phyloP scores from a whole-genome alignment of 78 protist genomes.

The Creolimax fragrantissima region DNA sequence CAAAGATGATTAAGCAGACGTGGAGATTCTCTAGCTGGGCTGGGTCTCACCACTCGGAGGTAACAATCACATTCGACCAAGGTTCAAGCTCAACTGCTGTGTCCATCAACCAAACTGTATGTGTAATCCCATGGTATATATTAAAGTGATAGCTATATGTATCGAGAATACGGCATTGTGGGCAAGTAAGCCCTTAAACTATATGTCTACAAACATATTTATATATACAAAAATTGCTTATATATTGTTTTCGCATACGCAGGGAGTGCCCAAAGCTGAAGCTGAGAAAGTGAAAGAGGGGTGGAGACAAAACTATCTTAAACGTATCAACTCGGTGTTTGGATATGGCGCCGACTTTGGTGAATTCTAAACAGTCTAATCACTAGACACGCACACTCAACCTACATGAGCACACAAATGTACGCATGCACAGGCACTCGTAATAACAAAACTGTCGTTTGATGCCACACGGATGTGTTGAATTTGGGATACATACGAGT shows the following conservation, averaged over 20 bases:
- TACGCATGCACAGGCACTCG: no score
- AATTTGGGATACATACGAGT: no score
- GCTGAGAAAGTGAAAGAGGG: not conserved
- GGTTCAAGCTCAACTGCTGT: not conserved
- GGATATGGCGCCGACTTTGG: conserved; percentile 9
- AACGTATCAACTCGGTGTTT: not conserved
- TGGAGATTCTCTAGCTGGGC: not conserved
- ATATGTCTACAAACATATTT: no score
- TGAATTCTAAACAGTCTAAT: not conserved
- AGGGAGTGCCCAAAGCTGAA: not conserved
- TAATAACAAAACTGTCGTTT: no score
- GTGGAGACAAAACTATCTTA: not conserved
- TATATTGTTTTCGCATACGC: not conserved
- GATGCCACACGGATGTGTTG: no score
- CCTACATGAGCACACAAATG: no score
- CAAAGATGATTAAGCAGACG: not conserved
- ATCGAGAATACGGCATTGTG: not conserved
- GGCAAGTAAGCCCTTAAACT: not conserved
- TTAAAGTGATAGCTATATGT: not conserved
- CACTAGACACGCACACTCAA: no score
- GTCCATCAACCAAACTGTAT: not conserved
- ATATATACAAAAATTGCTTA: no score
- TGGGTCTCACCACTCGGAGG: not conserved
- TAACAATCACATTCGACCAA: not conserved
- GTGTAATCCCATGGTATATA: not conserved